phyloP scores from a whole-genome alignment of 768 basidiomycete species.

The Tylopilus rubrobrunneus region DNA sequence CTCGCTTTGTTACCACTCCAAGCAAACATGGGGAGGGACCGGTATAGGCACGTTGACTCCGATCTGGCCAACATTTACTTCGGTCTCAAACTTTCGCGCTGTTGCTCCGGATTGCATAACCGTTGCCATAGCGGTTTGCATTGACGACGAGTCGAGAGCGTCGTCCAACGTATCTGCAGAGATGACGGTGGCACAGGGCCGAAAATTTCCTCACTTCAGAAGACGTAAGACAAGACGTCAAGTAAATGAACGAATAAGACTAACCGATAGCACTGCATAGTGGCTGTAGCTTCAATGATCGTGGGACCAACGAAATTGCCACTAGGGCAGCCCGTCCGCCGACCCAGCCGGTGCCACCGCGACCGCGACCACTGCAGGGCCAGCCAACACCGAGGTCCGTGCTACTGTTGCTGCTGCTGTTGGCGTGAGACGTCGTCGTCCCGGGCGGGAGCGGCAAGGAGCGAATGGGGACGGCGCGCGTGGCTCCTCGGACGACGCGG shows the following conservation, averaged over 20 bases:
- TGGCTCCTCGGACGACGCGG: neutral
- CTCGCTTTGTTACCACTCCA: conserved; percentile 96
- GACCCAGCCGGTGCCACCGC: too few relatives aligned
- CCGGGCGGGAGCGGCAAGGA: conserved; percentile 3
- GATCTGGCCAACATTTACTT: conserved; percentile 87
- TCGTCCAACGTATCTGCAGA: conserved; percentile 84
- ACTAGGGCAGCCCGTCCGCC: conserved; percentile 56
- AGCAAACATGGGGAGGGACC: conserved; percentile 94
- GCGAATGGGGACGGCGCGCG: neutral
- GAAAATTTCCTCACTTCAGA: conserved; percentile 84
- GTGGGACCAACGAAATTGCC: conserved; percentile 97
- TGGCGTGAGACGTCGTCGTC: neutral
- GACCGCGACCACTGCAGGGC: neutral
- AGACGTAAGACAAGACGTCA: neutral
- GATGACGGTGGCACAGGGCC: conserved; percentile 79
- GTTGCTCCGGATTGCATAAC: conserved; percentile 97
- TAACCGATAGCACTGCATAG: conserved; percentile 86
- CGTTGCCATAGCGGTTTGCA: conserved; percentile 87
- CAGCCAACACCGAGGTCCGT: neutral
- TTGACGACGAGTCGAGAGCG: conserved; percentile 85
- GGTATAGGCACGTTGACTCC: conserved; percentile 93
- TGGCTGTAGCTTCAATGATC: conserved; percentile 75
- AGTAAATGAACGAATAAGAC: conserved; percentile 21
- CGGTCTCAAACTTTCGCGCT: conserved; percentile 86
- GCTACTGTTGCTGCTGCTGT: conserved; percentile 25